Evolutionary conservation across 768 basidiomycete species (phyloP).

Genomic region (Naganishia antarctica): DNA sequence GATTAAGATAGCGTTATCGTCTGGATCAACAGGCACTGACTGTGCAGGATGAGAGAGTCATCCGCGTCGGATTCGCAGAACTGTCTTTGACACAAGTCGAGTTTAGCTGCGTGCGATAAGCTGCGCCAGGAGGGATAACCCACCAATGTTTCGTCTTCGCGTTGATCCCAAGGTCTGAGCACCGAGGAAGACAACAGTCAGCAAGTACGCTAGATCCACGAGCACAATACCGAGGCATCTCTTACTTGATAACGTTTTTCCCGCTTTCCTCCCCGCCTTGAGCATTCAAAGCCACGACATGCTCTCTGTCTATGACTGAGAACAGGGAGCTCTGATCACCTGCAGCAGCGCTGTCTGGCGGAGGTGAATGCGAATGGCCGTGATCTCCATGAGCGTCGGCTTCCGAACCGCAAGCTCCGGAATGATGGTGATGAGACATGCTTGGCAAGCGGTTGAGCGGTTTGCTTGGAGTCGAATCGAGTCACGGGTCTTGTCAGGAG

Average conservation of each 20-base stretch:
- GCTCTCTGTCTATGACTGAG: conserved; percentile 67
- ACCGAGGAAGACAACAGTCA: not conserved
- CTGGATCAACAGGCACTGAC: conserved; percentile 33
- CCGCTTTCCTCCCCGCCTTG: conserved; percentile 51
- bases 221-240: no score
- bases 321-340: conserved; percentile 54
- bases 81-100: conserved; percentile 51
- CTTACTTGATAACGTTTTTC: conserved; percentile 62
- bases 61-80: conserved; percentile 83
- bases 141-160: conserved; percentile 67
- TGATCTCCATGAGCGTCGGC: conserved; percentile 5
- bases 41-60: conserved; percentile 61
- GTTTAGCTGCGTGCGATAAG: not conserved
- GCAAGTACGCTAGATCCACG: not conserved
- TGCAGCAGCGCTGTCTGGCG: conserved; percentile 53
- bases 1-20: conserved; percentile 2
- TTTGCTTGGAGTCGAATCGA: no score
- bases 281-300: conserved; percentile 76
- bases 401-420: conserved; percentile 13
- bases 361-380: conserved; percentile 48
- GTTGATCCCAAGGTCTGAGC: conserved; percentile 65
- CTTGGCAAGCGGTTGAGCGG: no score
- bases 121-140: conserved; percentile 29
- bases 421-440: conserved; percentile 14
- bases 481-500: no score